phyloP scores from a whole-genome alignment of 768 basidiomycete genomes.

The Trametes punicea region DNA sequence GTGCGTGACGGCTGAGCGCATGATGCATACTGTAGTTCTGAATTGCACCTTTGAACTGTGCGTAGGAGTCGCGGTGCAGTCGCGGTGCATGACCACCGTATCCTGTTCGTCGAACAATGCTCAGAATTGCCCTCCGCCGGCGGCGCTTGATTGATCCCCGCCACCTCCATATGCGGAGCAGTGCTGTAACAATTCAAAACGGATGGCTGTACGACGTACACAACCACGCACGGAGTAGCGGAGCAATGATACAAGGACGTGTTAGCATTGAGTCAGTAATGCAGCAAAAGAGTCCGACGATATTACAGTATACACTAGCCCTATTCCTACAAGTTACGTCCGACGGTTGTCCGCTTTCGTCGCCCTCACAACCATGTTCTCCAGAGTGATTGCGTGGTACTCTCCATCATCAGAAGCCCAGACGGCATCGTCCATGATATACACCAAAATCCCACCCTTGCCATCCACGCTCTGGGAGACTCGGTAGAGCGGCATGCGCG shows the following conservation, averaged over 20 bases:
- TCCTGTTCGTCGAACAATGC: no score
- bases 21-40: no score
- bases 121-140: no score
- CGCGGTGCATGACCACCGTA: no score
- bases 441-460: constrained; percentile 83
- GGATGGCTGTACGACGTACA: neutral
- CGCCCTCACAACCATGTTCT: constrained; percentile 82
- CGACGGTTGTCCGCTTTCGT: constrained; percentile 18
- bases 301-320: neutral
- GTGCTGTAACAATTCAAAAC: neutral
- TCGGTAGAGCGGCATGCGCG: constrained; percentile 87
- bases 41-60: no score
- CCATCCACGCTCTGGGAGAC: constrained; percentile 78
- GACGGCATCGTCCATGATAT: constrained; percentile 90
- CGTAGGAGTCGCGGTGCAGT: no score
- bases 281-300: neutral
- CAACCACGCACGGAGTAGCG: neutral
- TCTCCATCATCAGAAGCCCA: constrained; percentile 69
- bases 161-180: neutral
- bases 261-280: neutral
- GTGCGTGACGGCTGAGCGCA: no score
- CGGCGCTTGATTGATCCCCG: neutral
- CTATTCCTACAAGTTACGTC: neutral
- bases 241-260: neutral
- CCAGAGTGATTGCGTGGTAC: constrained; percentile 76